These are phyloP conservation scores for Candida glucosophila DNA, from an alignment of 1,139 yeast species.

Conservation along the genomic window DNA sequence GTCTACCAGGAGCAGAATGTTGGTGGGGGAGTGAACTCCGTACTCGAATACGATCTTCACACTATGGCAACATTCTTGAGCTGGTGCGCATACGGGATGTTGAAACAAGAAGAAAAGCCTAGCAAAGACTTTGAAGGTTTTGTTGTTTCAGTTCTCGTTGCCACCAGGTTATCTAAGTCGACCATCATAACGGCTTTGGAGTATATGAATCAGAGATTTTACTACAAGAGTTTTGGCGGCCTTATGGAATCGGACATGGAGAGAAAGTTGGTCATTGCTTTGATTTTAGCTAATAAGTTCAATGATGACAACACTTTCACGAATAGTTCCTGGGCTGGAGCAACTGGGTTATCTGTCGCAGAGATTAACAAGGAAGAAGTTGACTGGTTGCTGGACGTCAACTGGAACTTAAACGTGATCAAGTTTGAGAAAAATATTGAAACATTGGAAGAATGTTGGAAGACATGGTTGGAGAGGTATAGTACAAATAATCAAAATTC, in stretches of 20 bases:
- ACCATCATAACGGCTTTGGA: conserved; percentile 75
- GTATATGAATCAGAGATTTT: conserved; percentile 48
- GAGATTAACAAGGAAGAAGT: conserved; percentile 62
- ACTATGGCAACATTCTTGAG: conserved; percentile 72
- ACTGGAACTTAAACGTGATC: conserved; percentile 43
- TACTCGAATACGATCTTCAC: conserved; percentile 68
- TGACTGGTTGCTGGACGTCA: conserved; percentile 54
- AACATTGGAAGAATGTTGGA: conserved; percentile 41
- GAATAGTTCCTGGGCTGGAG: conserved; percentile 91
- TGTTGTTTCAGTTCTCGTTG: conserved; percentile 63
- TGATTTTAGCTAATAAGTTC: conserved; percentile 84
- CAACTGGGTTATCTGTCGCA: conserved; percentile 66
- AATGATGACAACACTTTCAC: conserved; percentile 96
- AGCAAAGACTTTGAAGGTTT: conserved; percentile 50
- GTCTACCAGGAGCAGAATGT: conserved; percentile 15
- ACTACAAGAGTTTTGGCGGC: conserved; percentile 18
- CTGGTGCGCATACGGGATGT: conserved; percentile 56
- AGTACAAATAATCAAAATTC: not conserved
- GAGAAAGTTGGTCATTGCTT: conserved; percentile 56
- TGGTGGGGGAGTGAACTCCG: conserved; percentile 70
- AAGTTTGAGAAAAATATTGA: conserved; percentile 31
- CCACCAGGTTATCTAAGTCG: conserved; percentile 83
- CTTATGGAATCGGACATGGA: conserved; percentile 41
- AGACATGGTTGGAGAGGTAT: conserved; percentile 36
- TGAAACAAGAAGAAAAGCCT: conserved; percentile 42